A percentile compares a stretch with the other conserved stretches of the same genome.
Conservation (phyloP, 2,329 filamentous ascomycete species). For the Fusarium nodosum region DNA sequence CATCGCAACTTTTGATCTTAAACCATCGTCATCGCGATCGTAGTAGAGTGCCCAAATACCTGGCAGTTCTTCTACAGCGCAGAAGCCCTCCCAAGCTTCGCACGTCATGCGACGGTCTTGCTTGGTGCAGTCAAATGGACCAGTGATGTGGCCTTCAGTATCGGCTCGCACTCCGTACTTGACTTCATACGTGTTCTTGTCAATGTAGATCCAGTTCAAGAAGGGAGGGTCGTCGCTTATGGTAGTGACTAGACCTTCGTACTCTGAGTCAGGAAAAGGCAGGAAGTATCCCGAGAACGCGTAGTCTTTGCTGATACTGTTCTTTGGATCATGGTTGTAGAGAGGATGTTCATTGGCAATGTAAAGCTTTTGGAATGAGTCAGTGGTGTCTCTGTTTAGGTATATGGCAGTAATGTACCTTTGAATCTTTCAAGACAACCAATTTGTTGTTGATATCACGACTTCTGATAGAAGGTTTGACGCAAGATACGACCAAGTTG, state of each 20-base stretch:
- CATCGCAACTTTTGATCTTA: slow-evolving; percentile 60
- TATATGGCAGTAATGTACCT: slow-evolving; percentile 43
- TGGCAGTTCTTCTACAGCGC: slow-evolving; percentile 59
- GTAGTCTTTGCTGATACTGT: slow-evolving; percentile 65
- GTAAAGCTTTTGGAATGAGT: slow-evolving; percentile 45
- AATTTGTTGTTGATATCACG: slow-evolving; percentile 60
- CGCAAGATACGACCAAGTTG: slow-evolving; percentile 62
- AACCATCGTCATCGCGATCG: slow-evolving; percentile 61
- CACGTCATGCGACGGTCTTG: slow-evolving; percentile 65
- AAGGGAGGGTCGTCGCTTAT: slow-evolving; percentile 64
- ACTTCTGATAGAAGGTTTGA: slow-evolving; percentile 61
- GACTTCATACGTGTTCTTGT: slow-evolving; percentile 61
- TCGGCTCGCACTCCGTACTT: slow-evolving; percentile 61
- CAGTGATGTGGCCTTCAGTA: slow-evolving; percentile 60
- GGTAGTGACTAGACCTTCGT: slow-evolving; percentile 63
- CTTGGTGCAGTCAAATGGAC: slow-evolving; percentile 65
- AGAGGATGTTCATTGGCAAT: slow-evolving; percentile 49
- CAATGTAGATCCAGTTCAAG: slow-evolving; percentile 65
- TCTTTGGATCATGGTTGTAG: slow-evolving; percentile 46
- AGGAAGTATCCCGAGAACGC: slow-evolving; percentile 70
- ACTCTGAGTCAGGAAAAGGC: slow-evolving; percentile 66
- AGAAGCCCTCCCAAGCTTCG: slow-evolving; percentile 65
- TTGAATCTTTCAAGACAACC: slow-evolving; percentile 61
- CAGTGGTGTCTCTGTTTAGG: background rate
- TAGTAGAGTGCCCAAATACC: slow-evolving; percentile 64